Percentiles rank a stretch among this genome's conserved stretches.
phyloP scores from a whole-genome alignment of 345 rosid species.

The Litchi chinensis region DNA sequence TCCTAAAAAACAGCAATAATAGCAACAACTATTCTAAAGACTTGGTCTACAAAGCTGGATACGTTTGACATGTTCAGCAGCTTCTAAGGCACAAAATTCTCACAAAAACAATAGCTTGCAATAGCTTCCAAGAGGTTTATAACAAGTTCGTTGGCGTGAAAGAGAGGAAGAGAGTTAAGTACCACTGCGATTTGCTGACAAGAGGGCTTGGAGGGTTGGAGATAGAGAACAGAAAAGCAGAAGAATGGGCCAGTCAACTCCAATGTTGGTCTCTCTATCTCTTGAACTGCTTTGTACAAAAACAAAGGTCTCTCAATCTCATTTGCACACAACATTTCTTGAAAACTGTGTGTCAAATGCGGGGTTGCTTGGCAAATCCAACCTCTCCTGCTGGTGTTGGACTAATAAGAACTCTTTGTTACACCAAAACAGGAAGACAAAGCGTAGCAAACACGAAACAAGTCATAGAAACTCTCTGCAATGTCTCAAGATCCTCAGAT shows the following conservation, averaged over 20 bases:
- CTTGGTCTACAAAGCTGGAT: too few species aligned
- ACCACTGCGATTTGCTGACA: conserved; percentile 73
- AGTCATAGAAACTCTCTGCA: conserved; percentile 52
- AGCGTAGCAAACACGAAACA: conserved; percentile 39
- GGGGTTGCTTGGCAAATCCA: conserved; percentile 68
- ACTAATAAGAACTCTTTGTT: conserved; percentile 57
- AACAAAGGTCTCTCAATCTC: conserved; percentile 42
- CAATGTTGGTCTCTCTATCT: conserved; percentile 74
- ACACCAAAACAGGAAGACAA: conserved; percentile 57
- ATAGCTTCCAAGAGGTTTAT: conserved; percentile 51
- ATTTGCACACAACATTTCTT: conserved; percentile 57
- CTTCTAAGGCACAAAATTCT: too few species aligned
- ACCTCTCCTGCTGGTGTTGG: conserved; percentile 71
- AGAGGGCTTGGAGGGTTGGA: conserved; percentile 72
- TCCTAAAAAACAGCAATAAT: too few species aligned
- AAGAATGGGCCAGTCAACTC: conserved; percentile 81
- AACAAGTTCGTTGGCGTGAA: conserved; percentile 50
- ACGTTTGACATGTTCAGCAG: too few species aligned
- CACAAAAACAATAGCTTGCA: conserved; percentile 44
- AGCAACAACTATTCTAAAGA: too few species aligned
- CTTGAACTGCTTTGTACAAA: conserved; percentile 66
- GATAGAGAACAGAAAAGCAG: conserved; percentile 62
- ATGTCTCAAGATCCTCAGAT: conserved; percentile 69
- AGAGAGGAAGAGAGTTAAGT: conserved; percentile 49
- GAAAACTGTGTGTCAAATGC: conserved; percentile 47